Base-by-base conservation (phyloP, 2,329 filamentous ascomycete species). In the Aspergillus neoniger region DNA sequence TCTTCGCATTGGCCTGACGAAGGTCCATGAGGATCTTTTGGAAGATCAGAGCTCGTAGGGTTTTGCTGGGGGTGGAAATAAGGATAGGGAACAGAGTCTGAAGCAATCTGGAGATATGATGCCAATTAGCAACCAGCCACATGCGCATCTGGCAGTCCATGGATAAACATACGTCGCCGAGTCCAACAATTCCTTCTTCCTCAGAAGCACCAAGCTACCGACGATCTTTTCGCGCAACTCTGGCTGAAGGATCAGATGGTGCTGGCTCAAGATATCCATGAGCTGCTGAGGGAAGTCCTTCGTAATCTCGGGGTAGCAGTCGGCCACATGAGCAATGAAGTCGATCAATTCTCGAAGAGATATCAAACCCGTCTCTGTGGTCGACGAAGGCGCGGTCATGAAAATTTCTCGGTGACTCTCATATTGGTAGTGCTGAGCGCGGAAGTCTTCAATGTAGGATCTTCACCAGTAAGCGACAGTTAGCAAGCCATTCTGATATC, bases 51-150 rank as follows among this genome's bases (percentile, higher is more conserved):
- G 88, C 86, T 50, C 95, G 88, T 38, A 99, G 83, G 4, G 90
- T 88, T 77, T 99, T 99, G 80, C 92, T 96, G 1, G 91, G 90
- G 1, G 95, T 96, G n/a, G 90, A 85, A 6, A 96, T 88, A 38
- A 99, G 86, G 67, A 99, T 91, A 0, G 94, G 94, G 77, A 98
- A 97, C n/a, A 98, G 83, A 0, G 92, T 93, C 62, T 95, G 94
- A 49, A 98, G 84, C 2, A 98, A 85, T 9, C 81, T 77, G 58
- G 15, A 53, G 38, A 49, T 5, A 10, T 25, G 8, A 17, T 3
- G 48, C 44, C 59, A 28, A 62, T 49, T 53, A 52, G 44, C 25
- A 43, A 7, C 21, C 43, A 28, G 9, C 32, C 54, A 28, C 15
- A 21, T 58, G 36, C 62, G 41, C 36, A 43, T 48, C 9, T 28